Evolutionary conservation across 176 grass and related monocot genomes (phyloP), one percentile per base, ranked within the genome.

Genomic region (Oryza nivara): DNA sequence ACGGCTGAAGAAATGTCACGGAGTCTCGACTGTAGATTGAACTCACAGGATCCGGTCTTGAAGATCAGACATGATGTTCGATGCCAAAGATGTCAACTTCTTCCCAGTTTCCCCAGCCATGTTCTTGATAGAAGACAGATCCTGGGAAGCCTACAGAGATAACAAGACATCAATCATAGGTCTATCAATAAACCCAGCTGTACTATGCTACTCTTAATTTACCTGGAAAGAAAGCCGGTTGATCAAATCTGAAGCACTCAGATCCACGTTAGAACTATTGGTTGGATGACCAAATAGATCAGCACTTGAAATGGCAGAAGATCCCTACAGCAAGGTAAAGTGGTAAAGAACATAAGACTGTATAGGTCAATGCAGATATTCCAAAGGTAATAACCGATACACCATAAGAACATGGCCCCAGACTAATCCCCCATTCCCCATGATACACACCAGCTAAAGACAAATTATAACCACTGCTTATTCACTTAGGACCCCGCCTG

Each of bases 191-290:
- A 80, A 90, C 65, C 9, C 3, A 78, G 28, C 28, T 41, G 82
- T 79, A 20, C 4, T 35, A 74, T 44, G 25, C 73, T 19, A 64
- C 73, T 34, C 4, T 11, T 11, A 47, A 1, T 78, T 77, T 87
- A 98, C 96, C 93, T 98, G 91, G 89, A 98, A 94, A 40, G 96
- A 98, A 61, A 98, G 86, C 73, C 88, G 81, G 68, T 95, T 94
- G 35, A 98, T 94, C 38, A 98, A 84, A 54, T 98, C 93, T 65
- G 96, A 75, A 81, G 96, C 93, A 86, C 28, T 82, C 25, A 95
- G 28, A 73, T 98, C 93, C 20, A 83, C 46, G 47, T 80, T 78
- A 46, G 93, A 81, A 74, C 90, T 86, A 46, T 89, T 80, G 10
- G 22, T 26, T 17, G 72, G 79, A 51, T 68, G 77, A 64, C 96